Evolutionary conservation across 305 asterid genomes (phyloP), one percentile per base, ranked within the genome.

Genomic region (Lippia alba): DNA sequence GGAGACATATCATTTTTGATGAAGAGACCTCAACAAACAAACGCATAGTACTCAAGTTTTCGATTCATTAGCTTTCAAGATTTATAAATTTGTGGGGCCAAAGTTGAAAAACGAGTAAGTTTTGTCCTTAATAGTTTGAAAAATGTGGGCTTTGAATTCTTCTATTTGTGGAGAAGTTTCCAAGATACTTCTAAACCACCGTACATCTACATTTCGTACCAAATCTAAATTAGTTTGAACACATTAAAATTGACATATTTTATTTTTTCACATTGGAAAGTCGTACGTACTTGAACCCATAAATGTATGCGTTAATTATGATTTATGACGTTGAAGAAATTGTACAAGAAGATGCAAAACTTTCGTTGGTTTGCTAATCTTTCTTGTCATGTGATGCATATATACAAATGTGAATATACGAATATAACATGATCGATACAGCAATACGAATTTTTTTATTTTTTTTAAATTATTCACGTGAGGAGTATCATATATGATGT

Each of bases 1-100:
- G 74, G 15, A 12, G 69, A 70, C 39, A 58, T 32, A 61, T 74
- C 80, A 40, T 6, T 20, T 63, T 51, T 57, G 73, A 71, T 1
- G 16, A 71, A 53, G 70, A 66, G 65, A 8, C n/a, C 46, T 18
- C 67, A 76, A 71, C 81, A 36, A 74, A 61, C 69, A 44, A 74
- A 61, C 69, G 10, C n/a, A 70, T 18, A 30, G 24, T 4, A 46
- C 36, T 51, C 33, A 15, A 45, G 20, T 20, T 44, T 2, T 44
- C 41, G 9, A 4, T 8, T 36, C 41, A 36, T 4, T 5, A 20
- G 12, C 54, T 66, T 53, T 17, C 8, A 48, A 64, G 41, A 30
- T 48, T 46, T n/a, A 18, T 46, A 11, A 67, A 67, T 39, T 66
- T 19, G 32, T 66, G 62, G 71, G 71, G 16, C 64, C 63, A 54